Base-by-base conservation (phyloP, 495 filamentous ascomycete species). In the Daldinia bambusicola region DNA sequence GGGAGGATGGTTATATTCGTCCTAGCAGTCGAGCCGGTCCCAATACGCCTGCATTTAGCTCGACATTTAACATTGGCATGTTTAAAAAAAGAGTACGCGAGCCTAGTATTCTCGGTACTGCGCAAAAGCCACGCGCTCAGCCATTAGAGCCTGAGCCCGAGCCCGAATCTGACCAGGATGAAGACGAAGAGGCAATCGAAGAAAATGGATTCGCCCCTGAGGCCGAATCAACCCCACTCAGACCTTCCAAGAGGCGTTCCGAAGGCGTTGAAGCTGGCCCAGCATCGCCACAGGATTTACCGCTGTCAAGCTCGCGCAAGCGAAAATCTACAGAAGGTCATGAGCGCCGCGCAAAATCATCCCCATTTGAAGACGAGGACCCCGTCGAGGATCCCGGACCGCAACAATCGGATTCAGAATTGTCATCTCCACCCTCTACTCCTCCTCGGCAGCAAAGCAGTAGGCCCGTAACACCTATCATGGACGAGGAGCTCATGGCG, bases 101-200 rank as follows among this genome's bases (percentile, higher is more conserved):
- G 66, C 83, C 80, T 1, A 84, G 83, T 65, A 84, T 85, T 43
- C 76, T 85, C 4, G 81, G 81, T 1, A 82, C 82, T 0, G 74
- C 73, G 4, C 78, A 77, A 61, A 83, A 81, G 62, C 75, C 79
- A 1, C 77, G 66, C 13, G 34, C 75, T 26, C 72, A 80, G 26
- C 73, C 72, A 61, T 67, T 73, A 1, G 75, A 70, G 51, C 77
- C 80, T 5, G 70, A 75, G 26, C 61, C 63, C 12, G 70, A 58
- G 31, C 43, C 55, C 6, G 45, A 66, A 48, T 59, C 72, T 9
- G 67, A 74, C 0, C 66, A 72, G n/a, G 80, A 80, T 22, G 78
- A 74, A 0, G 75, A 78, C 0, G 74, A 76, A 20, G 73, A 67
- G 3, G 63, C 30, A n/a, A 36, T 36, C 32, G 63, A 66, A 6